Conservation (phyloP, 768 basidiomycete species). For the Hebeloma cylindrosporum region DNA sequence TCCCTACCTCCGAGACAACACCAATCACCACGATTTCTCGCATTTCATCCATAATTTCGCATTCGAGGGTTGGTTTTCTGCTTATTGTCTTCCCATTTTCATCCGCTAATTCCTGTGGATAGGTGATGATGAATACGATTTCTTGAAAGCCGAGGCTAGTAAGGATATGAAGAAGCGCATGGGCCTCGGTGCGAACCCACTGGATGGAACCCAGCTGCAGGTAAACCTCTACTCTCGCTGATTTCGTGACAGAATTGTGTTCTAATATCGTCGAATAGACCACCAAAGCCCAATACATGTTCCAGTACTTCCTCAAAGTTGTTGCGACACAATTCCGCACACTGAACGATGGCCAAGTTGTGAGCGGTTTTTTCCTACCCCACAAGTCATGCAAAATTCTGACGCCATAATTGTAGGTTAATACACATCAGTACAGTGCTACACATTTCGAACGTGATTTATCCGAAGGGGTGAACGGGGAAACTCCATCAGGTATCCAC, state of each 20-base stretch:
- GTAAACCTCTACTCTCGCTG: too few relatives aligned
- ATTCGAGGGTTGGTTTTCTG: slow-evolving; percentile 56
- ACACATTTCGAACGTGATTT: slow-evolving; percentile 97
- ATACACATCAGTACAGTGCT: slow-evolving; percentile 93
- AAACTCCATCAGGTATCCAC: slow-evolving; percentile 62
- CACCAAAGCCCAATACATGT: slow-evolving; percentile 84
- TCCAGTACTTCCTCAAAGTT: slow-evolving; percentile 99
- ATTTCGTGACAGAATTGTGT: slow-evolving; percentile 54
- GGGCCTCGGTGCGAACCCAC: slow-evolving; percentile 72
- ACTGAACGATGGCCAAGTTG: slow-evolving; percentile 63
- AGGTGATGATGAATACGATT: slow-evolving; percentile 81
- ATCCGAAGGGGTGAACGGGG: slow-evolving; percentile 54
- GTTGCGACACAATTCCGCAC: slow-evolving; percentile 93
- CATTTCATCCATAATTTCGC: slow-evolving; percentile 80
- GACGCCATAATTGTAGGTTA: slow-evolving; percentile 47
- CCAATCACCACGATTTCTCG: slow-evolving; percentile 90
- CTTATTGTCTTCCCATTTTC: neutral
- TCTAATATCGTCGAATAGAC: slow-evolving; percentile 46
- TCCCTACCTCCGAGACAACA: slow-evolving; percentile 88
- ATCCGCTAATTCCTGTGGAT: slow-evolving; percentile 2
- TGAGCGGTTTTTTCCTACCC: slow-evolving; percentile 33
- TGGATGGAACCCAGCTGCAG: too few relatives aligned
- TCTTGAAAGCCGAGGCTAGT: slow-evolving; percentile 59
- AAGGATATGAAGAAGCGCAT: slow-evolving; percentile 67
- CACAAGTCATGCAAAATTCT: neutral